Evolutionary conservation across 768 basidiomycete species (phyloP).

Genomic region (Astraeus odoratus): DNA sequence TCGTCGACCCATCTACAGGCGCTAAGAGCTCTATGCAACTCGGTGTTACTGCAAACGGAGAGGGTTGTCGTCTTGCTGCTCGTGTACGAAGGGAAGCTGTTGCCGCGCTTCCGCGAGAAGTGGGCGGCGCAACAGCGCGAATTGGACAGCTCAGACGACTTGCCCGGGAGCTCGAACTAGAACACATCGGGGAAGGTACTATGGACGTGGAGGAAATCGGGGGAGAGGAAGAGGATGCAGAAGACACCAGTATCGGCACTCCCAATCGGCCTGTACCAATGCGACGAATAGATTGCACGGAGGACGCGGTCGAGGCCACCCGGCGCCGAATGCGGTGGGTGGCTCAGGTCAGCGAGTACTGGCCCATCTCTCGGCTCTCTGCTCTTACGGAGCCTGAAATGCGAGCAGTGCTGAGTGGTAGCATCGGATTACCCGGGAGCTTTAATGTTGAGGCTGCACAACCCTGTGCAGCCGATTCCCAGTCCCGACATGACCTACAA

Average conservation of each 20-base stretch:
- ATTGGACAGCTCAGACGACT: constrained; percentile 62
- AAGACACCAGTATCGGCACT: constrained; percentile 48
- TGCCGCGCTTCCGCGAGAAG: constrained; percentile 58
- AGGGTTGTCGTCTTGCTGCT: constrained; percentile 79
- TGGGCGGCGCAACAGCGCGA: constrained; percentile 68
- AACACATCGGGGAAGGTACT: constrained; percentile 15
- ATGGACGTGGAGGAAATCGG: constrained; percentile 10
- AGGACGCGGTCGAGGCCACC: constrained; percentile 39
- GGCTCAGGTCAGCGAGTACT: constrained; percentile 94
- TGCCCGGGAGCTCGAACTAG: constrained; percentile 31
- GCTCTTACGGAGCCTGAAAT: constrained; percentile 63
- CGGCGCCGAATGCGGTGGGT: constrained; percentile 85
- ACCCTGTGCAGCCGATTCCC: constrained; percentile 22
- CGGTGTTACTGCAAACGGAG: constrained; percentile 85
- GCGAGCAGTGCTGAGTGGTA: constrained; percentile 48
- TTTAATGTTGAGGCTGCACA: background rate
- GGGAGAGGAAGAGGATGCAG: constrained; percentile 39
- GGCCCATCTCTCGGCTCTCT: constrained; percentile 76
- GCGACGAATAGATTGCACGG: constrained; percentile 26
- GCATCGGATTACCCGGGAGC: constrained; percentile 14
- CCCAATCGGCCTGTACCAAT: constrained; percentile 68
- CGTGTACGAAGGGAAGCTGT: constrained; percentile 82
- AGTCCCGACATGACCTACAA: constrained; percentile 25
- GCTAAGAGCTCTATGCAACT: constrained; percentile 56
- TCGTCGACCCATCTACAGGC: constrained; percentile 44